Percentiles rank a stretch among this genome's conserved stretches.
Conservation (phyloP, 129 eudicot species). For the Mikania micrantha region DNA sequence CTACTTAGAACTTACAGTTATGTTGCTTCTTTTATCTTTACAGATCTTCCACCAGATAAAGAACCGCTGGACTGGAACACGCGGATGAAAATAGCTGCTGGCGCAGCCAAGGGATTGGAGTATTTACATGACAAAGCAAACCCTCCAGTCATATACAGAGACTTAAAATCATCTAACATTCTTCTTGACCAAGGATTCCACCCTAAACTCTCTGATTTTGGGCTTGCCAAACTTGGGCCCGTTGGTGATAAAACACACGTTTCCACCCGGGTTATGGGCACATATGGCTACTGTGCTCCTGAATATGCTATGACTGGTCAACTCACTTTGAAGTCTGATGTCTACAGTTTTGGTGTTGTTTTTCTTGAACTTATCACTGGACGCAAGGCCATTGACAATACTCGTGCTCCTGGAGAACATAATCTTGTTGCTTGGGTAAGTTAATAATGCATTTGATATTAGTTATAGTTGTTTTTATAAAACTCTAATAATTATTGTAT, state of each 20-base stretch:
- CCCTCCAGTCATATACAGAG: constrained; percentile 93
- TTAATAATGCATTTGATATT: neutral
- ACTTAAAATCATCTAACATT: constrained; percentile 87
- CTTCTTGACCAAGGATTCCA: constrained; percentile 85
- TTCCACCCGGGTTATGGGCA: constrained; percentile 95
- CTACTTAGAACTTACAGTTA: constrained; percentile 6
- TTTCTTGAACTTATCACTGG: constrained; percentile 94
- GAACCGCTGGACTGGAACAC: constrained; percentile 96
- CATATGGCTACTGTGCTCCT: constrained; percentile 99
- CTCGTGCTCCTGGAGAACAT: constrained; percentile 81
- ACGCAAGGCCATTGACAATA: constrained; percentile 83
- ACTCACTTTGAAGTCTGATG: constrained; percentile 90
- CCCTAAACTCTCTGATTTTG: constrained; percentile 91
- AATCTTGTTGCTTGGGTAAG: constrained; percentile 99
- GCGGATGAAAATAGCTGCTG: constrained; percentile 94
- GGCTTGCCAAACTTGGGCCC: constrained; percentile 93
- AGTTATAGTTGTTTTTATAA: too few relatives aligned
- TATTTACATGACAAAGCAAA: constrained; percentile 93
- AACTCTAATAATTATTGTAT: too few relatives aligned
- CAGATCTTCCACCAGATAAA: constrained; percentile 78
- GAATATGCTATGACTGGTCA: constrained; percentile 99
- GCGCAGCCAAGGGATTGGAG: constrained; percentile 96
- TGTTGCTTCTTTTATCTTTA: neutral
- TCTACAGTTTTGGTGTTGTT: constrained; percentile 94
- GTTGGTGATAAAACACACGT: constrained; percentile 97